Conservation (phyloP, 352 stramenopile species). For the Pythium oligandrum region DNA sequence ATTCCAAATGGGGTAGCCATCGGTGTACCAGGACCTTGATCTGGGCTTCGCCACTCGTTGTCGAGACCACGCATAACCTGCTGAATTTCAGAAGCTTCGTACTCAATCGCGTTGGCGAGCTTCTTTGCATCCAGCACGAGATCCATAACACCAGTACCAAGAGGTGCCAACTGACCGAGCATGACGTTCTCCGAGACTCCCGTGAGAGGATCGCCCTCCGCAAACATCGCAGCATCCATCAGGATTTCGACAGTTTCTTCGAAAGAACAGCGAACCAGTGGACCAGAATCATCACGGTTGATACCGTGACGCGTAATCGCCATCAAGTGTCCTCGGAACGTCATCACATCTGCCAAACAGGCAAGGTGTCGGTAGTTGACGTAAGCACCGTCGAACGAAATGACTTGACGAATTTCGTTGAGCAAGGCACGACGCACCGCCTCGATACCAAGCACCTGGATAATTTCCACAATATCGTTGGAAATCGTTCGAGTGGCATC, state of each 20-base stretch:
- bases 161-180: conserved; percentile 94
- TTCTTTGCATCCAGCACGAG: conserved; percentile 98
- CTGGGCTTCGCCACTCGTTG: conserved; percentile 88
- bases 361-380: conserved; percentile 99
- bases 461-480: conserved; percentile 99
- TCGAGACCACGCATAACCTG: conserved; percentile 89
- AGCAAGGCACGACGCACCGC: conserved; percentile 85
- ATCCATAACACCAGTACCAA: conserved; percentile 97
- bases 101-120: conserved; percentile 96
- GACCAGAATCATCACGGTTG: conserved; percentile 97
- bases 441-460: conserved; percentile 93
- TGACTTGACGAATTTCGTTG: conserved; percentile 97
- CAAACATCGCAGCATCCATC: conserved; percentile 98
- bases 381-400: conserved; percentile 99
- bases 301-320: conserved; percentile 99
- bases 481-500: conserved; percentile 96
- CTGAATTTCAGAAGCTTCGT: conserved; percentile 92
- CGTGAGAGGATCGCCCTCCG: conserved; percentile 95
- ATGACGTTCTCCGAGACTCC: conserved; percentile 99
- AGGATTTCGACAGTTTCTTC: conserved; percentile 99
- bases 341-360: conserved; percentile 99
- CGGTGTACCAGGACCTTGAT: conserved; percentile 67
- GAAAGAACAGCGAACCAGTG: conserved; percentile 97
- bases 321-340: conserved; percentile 95
- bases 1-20: conserved; percentile 78